Conservation (phyloP, 805 yeast genomes). For the baker's yeast (Saccharomyces cerevisiae) region DNA sequence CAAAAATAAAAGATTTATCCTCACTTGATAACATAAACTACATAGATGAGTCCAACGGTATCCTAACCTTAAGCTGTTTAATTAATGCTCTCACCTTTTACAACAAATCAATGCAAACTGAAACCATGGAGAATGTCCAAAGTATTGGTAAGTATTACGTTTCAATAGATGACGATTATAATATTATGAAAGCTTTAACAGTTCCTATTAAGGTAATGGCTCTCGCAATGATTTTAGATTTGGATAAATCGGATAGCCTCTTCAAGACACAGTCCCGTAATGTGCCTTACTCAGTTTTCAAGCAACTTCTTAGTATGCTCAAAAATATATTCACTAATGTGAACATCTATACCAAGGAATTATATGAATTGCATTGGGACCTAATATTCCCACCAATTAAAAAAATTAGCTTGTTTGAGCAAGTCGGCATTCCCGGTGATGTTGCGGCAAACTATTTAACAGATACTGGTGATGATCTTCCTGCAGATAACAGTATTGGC, state of each 20-base stretch:
- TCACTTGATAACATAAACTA: conserved; percentile 32
- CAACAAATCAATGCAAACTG: conserved; percentile 37
- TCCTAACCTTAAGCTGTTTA: conserved; percentile 34
- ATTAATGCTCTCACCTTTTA: conserved; percentile 38
- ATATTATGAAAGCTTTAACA: conserved; percentile 18
- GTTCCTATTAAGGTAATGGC: conserved; percentile 18
- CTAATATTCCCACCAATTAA: conserved; percentile 20
- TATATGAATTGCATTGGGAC: conserved; percentile 26
- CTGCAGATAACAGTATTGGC: conserved; percentile 19
- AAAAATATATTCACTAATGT: conserved; percentile 35
- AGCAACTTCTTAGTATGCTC: conserved; percentile 39
- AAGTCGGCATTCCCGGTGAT: conserved; percentile 27
- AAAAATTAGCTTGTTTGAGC: conserved; percentile 16
- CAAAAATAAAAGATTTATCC: conserved; percentile 20
- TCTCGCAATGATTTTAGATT: conserved; percentile 16
- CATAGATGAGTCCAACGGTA: conserved; percentile 32
- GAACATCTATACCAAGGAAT: conserved; percentile 26
- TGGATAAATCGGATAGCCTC: conserved; percentile 13
- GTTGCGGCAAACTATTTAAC: conserved; percentile 27
- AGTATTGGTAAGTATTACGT: conserved; percentile 21
- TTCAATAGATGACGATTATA: conserved; percentile 14
- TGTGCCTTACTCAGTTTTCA: conserved; percentile 36
- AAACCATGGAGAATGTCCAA: conserved; percentile 25
- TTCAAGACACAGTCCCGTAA: conserved; percentile 22
- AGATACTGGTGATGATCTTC: conserved; percentile 28